Conservation (phyloP, 257 asterid species). For the Leonotis leonurus region DNA sequence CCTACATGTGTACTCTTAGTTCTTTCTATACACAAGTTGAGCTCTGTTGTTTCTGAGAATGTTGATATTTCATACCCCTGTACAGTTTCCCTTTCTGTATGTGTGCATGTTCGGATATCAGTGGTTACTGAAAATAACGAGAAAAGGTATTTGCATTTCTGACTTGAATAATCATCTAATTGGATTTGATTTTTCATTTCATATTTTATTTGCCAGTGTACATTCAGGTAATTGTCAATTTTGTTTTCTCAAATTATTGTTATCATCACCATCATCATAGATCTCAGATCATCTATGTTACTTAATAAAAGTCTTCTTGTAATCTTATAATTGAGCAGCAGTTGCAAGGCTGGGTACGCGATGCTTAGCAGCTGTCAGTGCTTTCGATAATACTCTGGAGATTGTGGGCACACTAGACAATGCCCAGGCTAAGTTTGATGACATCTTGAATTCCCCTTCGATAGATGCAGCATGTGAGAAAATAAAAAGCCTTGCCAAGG, state of each 20-base stretch:
- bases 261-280: not conserved
- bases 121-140: not conserved
- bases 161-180: not conserved
- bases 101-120: not conserved
- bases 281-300: slow-evolving; percentile 5
- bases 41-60: not conserved
- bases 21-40: not conserved
- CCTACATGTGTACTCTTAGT: not conserved
- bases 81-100: not conserved
- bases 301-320: not conserved
- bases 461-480: slow-evolving; percentile 80
- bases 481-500: slow-evolving; percentile 77
- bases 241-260: not conserved
- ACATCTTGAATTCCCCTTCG: slow-evolving; percentile 73
- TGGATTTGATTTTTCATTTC: not conserved
- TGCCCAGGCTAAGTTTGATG: slow-evolving; percentile 86
- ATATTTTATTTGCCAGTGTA: not conserved
- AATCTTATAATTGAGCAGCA: slow-evolving; percentile 42
- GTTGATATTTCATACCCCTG: not conserved
- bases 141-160: not conserved
- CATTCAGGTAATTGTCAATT: not conserved
- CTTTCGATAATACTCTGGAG: slow-evolving; percentile 84
- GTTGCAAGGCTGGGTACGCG: slow-evolving; percentile 81
- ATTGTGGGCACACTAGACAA: slow-evolving; percentile 73
- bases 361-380: slow-evolving; percentile 88